Base-by-base conservation (phyloP, 768 basidiomycete genomes). In the Boletus vinaceobasis region DNA sequence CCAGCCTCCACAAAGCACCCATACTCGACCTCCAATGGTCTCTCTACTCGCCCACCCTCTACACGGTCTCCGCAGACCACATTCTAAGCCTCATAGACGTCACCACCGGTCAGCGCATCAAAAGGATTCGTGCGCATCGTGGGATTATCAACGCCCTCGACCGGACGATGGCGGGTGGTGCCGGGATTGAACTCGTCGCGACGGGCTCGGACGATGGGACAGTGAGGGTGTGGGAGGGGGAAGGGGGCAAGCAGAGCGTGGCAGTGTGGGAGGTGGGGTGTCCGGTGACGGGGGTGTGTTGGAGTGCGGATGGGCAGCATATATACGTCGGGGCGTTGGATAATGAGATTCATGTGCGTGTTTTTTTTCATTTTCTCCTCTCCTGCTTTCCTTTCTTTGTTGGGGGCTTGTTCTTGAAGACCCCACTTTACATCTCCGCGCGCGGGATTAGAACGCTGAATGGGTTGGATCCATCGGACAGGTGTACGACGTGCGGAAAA, bases 21-120 rank as follows among this genome's bases (percentile, higher is more conserved):
- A 88, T 98, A 43, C 83, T 93, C 48, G 94, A 98, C 76, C 81
- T 96, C 1, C 92, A 93, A 56, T 98, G 90, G 90, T 90, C 89
- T 0, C 79, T 94, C 46, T 80, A 73, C 70, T 84, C 85, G 1
- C 81, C 87, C 10, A 74, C 79, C 32, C 74, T 96, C 43, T 93
- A 90, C 74, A 87, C 88, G 52, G 90, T 91, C 56, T 86, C 88
- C 0, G 92, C 93, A n/a, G 97, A 99, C 78, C 89, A 90, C 61
- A 85, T 85, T 0, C 77, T 98, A 36, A 73, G 73, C 53, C 79
- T 88, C 40, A 87, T 86, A 2, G 90, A 96, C 72, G 76, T 93
- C 43, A 84, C 88, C 7, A 88, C 93, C 0, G 95, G 96, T 48
- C 80, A 90, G 68, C 85, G 93, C 35, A 71, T 87, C 40, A 80